These are phyloP conservation scores for Niebla homalea DNA, from an alignment of 495 filamentous ascomycete genomes.

Conservation along the genomic window DNA sequence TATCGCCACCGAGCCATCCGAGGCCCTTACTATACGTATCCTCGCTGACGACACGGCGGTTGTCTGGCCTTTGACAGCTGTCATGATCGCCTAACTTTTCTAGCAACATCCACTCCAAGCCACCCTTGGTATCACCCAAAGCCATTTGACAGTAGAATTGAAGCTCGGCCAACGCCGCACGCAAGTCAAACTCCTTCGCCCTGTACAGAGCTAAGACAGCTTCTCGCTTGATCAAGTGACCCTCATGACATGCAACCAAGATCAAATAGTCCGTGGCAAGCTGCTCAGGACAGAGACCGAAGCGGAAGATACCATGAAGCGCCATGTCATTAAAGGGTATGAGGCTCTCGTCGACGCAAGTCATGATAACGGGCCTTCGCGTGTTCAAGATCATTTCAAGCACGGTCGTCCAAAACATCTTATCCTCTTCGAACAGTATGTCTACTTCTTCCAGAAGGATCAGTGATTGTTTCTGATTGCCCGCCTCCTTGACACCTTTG, in stretches of 20 bases:
- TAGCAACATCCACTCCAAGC: slow-evolving; percentile 79
- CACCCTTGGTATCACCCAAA: slow-evolving; percentile 76
- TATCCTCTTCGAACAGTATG: slow-evolving; percentile 85
- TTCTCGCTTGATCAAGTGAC: slow-evolving; percentile 60
- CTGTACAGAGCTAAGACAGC: slow-evolving; percentile 57
- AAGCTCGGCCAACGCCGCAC: slow-evolving; percentile 72
- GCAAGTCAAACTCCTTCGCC: slow-evolving; percentile 54
- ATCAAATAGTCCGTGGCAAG: slow-evolving; percentile 69
- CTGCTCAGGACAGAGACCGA: slow-evolving; percentile 51
- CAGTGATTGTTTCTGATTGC: slow-evolving; percentile 78
- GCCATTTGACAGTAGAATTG: slow-evolving; percentile 96
- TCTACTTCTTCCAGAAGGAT: slow-evolving; percentile 94
- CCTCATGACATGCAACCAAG: slow-evolving; percentile 77
- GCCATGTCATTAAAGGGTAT: slow-evolving; percentile 57
- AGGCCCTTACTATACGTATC: slow-evolving; percentile 65
- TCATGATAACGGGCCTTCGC: slow-evolving; percentile 84
- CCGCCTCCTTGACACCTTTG: slow-evolving; percentile 16
- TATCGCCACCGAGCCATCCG: slow-evolving; percentile 59
- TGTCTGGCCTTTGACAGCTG: slow-evolving; percentile 48
- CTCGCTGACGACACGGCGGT: slow-evolving; percentile 68
- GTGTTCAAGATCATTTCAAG: slow-evolving; percentile 65
- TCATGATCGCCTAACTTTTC: slow-evolving; percentile 59
- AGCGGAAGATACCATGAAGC: slow-evolving; percentile 79
- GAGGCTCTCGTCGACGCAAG: slow-evolving; percentile 76
- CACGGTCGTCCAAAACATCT: slow-evolving; percentile 82